Conservation (phyloP, 2,329 filamentous ascomycete genomes). For the Ceratocystis colombiana region DNA sequence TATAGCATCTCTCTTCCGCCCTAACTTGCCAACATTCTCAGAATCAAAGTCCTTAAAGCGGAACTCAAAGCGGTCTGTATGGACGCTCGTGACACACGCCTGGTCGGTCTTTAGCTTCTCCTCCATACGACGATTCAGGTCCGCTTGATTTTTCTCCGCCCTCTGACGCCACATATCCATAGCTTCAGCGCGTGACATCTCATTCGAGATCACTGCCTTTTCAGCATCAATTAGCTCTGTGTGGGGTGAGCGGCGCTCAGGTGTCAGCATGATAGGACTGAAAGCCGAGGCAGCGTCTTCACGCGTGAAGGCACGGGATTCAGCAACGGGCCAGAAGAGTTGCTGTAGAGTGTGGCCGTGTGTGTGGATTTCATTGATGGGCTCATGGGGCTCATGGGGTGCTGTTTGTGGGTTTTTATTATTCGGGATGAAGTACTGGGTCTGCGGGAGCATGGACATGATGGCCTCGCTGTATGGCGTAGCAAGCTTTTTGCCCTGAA, state of each 20-base stretch:
- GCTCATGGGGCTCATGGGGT: slow-evolving; percentile 39
- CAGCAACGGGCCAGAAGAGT: slow-evolving; percentile 54
- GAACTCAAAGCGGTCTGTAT: slow-evolving; percentile 50
- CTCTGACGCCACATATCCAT: slow-evolving; percentile 10
- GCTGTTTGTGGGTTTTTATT: background rate
- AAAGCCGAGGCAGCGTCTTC: slow-evolving; percentile 57
- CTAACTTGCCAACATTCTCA: slow-evolving; percentile 46
- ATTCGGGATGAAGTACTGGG: slow-evolving; percentile 36
- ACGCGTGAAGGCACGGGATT: slow-evolving; percentile 54
- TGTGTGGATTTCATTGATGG: slow-evolving; percentile 55
- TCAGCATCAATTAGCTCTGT: slow-evolving; percentile 51
- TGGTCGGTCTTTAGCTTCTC: slow-evolving; percentile 33
- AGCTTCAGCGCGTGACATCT: slow-evolving; percentile 24
- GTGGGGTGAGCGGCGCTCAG: slow-evolving; percentile 52
- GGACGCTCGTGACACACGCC: slow-evolving; percentile 37
- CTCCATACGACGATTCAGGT: slow-evolving; percentile 29
- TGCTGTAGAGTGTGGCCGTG: slow-evolving; percentile 53
- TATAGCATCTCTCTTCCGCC: slow-evolving; percentile 42
- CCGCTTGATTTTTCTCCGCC: background rate
- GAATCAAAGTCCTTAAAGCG: slow-evolving; percentile 51
- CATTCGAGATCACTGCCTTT: slow-evolving; percentile 37
- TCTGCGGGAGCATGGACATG: slow-evolving; percentile 67
- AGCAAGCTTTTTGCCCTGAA: slow-evolving; percentile 65
- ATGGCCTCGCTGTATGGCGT: slow-evolving; percentile 67
- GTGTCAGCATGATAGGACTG: slow-evolving; percentile 48